These are phyloP conservation scores for Aspergillus phoenicis DNA, from an alignment of 2,329 filamentous ascomycete species.

Conservation along the genomic window DNA sequence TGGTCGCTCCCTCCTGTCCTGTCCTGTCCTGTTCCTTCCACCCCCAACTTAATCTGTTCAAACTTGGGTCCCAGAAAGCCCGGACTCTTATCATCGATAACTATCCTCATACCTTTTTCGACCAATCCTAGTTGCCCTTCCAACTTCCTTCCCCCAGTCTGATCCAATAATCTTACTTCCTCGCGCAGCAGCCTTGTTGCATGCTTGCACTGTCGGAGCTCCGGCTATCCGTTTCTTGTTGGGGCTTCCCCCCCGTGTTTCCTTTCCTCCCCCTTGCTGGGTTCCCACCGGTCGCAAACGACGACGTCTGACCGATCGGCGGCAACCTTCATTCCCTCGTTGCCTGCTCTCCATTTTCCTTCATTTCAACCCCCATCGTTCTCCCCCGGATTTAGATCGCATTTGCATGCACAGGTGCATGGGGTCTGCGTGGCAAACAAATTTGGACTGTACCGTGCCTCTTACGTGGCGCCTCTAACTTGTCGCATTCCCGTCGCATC, in stretches of 20 bases:
- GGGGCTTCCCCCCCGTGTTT: constrained; percentile 12
- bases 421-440: constrained; percentile 12
- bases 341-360: constrained; percentile 17
- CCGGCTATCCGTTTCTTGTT: constrained; percentile 11
- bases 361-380: constrained; percentile 14
- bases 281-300: constrained; percentile 23
- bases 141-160: background rate
- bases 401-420: constrained; percentile 29
- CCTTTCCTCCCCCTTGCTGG: constrained; percentile 19
- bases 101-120: background rate
- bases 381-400: constrained; percentile 25
- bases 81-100: constrained; percentile 8
- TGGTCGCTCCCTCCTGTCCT: no score
- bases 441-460: constrained; percentile 11
- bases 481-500: constrained; percentile 19
- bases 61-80: no score
- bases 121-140: background rate
- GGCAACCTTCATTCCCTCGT: constrained; percentile 19
- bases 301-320: constrained; percentile 22
- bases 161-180: constrained; percentile 25
- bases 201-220: constrained; percentile 13
- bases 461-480: background rate
- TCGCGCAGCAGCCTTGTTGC: constrained; percentile 34
- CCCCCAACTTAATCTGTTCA: no score
- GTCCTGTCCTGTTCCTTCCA: no score